Evolutionary conservation across 352 stramenopile genomes (phyloP).

Genomic region (Phytophthora sp.): DNA sequence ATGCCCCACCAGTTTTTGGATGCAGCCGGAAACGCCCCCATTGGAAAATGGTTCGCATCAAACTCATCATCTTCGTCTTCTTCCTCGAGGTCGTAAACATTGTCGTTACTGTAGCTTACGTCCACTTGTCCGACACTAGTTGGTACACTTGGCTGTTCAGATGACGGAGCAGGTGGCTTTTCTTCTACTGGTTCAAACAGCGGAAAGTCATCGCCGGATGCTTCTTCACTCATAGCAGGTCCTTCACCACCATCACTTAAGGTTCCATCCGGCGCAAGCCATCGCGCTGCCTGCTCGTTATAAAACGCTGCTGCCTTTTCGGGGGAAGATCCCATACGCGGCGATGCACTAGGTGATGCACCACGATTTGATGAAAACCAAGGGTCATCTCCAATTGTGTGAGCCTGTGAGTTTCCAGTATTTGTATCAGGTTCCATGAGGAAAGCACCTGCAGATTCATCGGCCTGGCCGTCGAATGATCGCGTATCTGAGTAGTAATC

Average conservation of each 20-base stretch:
- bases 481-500: slow-evolving; percentile 74
- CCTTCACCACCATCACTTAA: slow-evolving; percentile 9
- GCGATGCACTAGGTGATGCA: slow-evolving; percentile 22
- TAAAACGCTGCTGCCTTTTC: slow-evolving; percentile 48
- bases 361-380: slow-evolving; percentile 61
- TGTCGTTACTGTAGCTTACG: slow-evolving; percentile 8
- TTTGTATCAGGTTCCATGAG: slow-evolving; percentile 54
- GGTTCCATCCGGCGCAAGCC: slow-evolving; percentile 44
- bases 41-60: slow-evolving; percentile 49
- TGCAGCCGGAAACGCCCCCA: slow-evolving; percentile 59
- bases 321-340: slow-evolving; percentile 47
- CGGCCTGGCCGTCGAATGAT: slow-evolving; percentile 8
- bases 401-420: background rate
- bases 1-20: slow-evolving; percentile 84
- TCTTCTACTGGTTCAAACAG: slow-evolving; percentile 63
- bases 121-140: slow-evolving; percentile 3
- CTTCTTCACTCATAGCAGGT: slow-evolving; percentile 15
- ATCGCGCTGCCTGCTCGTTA: slow-evolving; percentile 68
- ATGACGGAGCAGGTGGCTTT: slow-evolving; percentile 17
- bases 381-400: slow-evolving; percentile 37
- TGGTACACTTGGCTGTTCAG: background rate
- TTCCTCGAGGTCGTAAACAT: slow-evolving; percentile 11
- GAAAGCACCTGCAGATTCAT: slow-evolving; percentile 53
- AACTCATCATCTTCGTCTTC: slow-evolving; percentile 50
- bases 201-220: slow-evolving; percentile 18